Base-by-base conservation (phyloP, 2,329 filamentous ascomycete species). In the Tolypocladium pustulatum region DNA sequence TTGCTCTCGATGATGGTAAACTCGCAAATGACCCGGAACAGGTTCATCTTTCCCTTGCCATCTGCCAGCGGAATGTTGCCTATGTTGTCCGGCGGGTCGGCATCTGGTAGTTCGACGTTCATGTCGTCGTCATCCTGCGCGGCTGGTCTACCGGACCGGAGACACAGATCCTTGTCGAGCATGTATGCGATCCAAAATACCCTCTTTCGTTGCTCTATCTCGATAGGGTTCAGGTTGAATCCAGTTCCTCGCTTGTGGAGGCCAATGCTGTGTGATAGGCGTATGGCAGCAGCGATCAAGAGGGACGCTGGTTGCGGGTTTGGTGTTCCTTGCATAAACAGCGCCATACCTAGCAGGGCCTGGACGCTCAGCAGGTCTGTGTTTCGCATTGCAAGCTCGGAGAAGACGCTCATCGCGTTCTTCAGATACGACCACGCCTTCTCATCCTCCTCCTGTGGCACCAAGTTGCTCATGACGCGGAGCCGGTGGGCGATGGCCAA, bases 381-480 rank as follows among this genome's bases (percentile, higher is more conserved):
- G 69, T 97, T 97, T 51, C 92, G 88, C 88, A 99, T 93, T 1
- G 91, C 92, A 59, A 99, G 77, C 72, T 99, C 94, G 0, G 91
- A 87, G 69, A 96, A 88, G 51, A 96, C 91, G 22, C 89, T 91
- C 84, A 97, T 89, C 20, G 93, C 92, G 69, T 99, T 99, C 77
- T 99, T 97, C 66, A 99, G 77, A 70, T 97, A 95, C 2, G 87
- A 88, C 92, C 94, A 97, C 0, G 92, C 92, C 71, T 95, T 95
- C 57, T 92, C 86, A 65, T 97, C 94, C 69, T 97, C 93, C 62
- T 96, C 91, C 62, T 89, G 85, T 1, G 91, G 88, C 0, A 96
- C 90, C 10, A 96, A 78, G 67, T 96, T 94, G 76, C 90, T 96
- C 91, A 97, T 96, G 27, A 97, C 91, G 13, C 94, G 87, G 67